phyloP scores from a whole-genome alignment of 2,329 filamentous ascomycete species.

The Phialocephala subalpina region DNA sequence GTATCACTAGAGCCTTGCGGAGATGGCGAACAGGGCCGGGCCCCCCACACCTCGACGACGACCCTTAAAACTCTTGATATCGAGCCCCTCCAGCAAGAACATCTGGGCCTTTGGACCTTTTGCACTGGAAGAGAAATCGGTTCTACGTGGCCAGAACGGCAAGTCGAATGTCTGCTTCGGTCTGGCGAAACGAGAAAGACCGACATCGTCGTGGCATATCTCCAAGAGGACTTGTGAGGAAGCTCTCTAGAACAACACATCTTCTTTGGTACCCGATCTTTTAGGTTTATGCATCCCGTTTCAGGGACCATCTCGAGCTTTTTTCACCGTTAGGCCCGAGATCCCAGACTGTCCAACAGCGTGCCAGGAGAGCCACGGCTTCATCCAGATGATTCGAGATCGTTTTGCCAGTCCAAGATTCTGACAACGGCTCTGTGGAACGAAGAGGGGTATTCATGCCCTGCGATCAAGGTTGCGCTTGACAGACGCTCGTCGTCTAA shows the following conservation, averaged over 20 bases:
- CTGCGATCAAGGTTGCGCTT: not conserved
- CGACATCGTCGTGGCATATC: not conserved
- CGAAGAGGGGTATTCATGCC: not conserved
- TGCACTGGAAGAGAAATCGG: too few relatives aligned
- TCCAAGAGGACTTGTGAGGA: not conserved
- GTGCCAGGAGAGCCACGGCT: not conserved
- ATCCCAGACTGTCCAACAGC: not conserved
- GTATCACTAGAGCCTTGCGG: not conserved
- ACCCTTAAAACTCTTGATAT: not conserved
- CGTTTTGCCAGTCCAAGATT: not conserved
- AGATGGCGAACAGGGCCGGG: not conserved
- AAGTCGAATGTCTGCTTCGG: not conserved
- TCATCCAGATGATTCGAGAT: not conserved
- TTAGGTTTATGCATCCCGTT: not conserved
- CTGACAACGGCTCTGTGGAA: not conserved
- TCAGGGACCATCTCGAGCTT: not conserved
- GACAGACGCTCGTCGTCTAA: conserved; percentile 6
- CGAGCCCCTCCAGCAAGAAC: not conserved
- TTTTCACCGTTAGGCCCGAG: not conserved
- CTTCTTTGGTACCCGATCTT: not conserved
- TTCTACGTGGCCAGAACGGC: not conserved
- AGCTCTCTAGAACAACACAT: not conserved
- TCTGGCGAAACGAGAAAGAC: not conserved
- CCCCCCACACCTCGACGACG: not conserved
- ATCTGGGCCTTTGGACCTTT: too few relatives aligned